Evolutionary conservation across 169 alveolate genomes (phyloP).

Genomic region (Toxoplasma gondii): DNA sequence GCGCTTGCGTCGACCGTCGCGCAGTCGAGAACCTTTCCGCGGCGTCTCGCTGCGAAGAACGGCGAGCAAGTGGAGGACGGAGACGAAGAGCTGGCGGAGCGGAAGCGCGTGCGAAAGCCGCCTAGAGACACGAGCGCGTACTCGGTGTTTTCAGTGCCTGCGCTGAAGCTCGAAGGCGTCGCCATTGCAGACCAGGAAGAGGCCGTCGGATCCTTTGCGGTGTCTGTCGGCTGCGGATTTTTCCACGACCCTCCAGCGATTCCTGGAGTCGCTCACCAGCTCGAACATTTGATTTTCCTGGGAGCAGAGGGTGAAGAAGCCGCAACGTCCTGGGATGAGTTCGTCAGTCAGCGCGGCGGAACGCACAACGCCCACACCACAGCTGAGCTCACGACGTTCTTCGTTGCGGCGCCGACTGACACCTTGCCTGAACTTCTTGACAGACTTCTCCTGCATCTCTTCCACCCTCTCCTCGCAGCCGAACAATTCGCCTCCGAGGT

Average conservation of each 20-base stretch:
- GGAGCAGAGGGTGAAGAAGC: constrained; percentile 68
- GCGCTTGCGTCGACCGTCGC: not conserved
- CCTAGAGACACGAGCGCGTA: not conserved
- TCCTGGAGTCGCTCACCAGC: constrained; percentile 93
- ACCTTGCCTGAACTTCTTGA: constrained; percentile 42
- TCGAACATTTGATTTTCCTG: constrained; percentile 93
- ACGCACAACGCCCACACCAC: constrained; percentile 65
- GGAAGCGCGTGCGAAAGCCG: not conserved
- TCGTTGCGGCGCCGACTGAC: constrained; percentile 57
- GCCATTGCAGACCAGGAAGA: constrained; percentile 10
- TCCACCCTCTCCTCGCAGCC: constrained; percentile 41
- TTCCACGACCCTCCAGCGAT: constrained; percentile 82
- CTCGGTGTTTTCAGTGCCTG: not conserved
- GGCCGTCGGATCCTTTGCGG: not conserved
- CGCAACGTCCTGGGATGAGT: constrained; percentile 57
- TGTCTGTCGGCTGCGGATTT: constrained; percentile 50
- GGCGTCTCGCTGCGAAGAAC: not conserved
- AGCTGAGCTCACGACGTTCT: constrained; percentile 57
- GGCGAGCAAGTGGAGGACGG: not conserved
- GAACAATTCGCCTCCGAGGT: constrained; percentile 64
- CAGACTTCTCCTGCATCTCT: constrained; percentile 38
- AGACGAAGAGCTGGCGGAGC: not conserved
- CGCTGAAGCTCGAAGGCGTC: not conserved
- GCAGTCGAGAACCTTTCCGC: not conserved
- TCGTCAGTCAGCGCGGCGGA: constrained; percentile 26